Percentiles rank a stretch among this genome's conserved stretches.
Evolutionary conservation across 208 protist species (phyloP).

Genomic region (Trypanosoma theileri): DNA sequence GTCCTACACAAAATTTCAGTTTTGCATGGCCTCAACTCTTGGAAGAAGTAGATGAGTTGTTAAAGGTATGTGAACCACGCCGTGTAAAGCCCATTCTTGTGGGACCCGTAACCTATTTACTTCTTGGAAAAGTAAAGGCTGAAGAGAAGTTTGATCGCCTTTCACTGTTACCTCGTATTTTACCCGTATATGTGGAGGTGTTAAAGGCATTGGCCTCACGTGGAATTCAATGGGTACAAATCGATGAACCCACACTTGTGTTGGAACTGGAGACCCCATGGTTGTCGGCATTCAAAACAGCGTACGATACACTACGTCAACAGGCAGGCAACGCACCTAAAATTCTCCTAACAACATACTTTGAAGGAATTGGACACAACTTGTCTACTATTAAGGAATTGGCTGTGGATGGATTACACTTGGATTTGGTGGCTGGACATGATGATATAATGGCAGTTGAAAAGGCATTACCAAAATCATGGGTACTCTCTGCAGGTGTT

Average conservation of each 20-base stretch:
- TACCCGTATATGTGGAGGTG: constrained; percentile 70
- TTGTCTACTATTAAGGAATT: constrained; percentile 37
- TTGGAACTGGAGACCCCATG: constrained; percentile 55
- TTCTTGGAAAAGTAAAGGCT: constrained; percentile 65
- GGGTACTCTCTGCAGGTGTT: constrained; percentile 78
- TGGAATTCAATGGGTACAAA: constrained; percentile 74
- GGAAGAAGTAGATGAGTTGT: constrained; percentile 62
- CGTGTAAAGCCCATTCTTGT: constrained; percentile 73
- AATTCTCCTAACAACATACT: constrained; percentile 83
- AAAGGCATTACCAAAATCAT: constrained; percentile 38
- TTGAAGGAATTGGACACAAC: constrained; percentile 69
- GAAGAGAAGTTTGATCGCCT: constrained; percentile 50
- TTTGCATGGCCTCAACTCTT: constrained; percentile 50
- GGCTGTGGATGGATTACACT: constrained; percentile 73
- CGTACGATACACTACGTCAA: constrained; percentile 35
- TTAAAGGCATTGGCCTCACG: constrained; percentile 44
- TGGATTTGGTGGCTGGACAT: constrained; percentile 56
- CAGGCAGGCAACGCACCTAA: constrained; percentile 27
- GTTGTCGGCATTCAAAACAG: constrained; percentile 28
- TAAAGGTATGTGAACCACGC: constrained; percentile 33
- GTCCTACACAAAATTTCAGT: constrained; percentile 31
- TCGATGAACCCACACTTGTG: constrained; percentile 87
- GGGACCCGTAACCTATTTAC: constrained; percentile 80
- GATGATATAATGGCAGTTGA: constrained; percentile 38
- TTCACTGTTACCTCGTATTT: constrained; percentile 43